A percentile compares a stretch with the other conserved stretches of the same genome.
Conservation (phyloP, 1,284 basidiomycete species). For the Porodaedalea pini region DNA sequence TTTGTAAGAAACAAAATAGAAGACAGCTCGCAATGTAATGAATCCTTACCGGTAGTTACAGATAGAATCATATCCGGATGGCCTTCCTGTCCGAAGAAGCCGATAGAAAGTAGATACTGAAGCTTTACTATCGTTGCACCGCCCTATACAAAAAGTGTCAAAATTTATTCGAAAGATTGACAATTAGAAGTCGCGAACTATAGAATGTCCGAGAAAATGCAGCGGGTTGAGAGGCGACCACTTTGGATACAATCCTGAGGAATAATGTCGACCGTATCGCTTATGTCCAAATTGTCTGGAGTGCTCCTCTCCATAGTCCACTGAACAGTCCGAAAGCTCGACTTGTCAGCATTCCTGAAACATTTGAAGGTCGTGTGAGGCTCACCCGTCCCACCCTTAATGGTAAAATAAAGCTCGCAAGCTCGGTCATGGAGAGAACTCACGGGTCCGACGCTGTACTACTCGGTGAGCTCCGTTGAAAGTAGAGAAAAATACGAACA, state of each 20-base stretch:
- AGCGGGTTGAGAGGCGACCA: constrained; percentile 45
- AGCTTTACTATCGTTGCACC: constrained; percentile 48
- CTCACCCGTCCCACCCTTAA: constrained; percentile 47
- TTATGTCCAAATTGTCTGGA: constrained; percentile 35
- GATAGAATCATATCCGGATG: constrained; percentile 47
- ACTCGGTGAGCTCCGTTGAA: not conserved
- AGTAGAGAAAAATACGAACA: constrained; percentile 15
- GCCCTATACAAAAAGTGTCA: constrained; percentile 33
- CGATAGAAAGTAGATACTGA: constrained; percentile 38
- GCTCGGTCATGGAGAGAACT: constrained; percentile 57
- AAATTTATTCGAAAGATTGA: not conserved
- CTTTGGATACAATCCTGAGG: constrained; percentile 41
- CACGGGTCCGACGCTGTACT: constrained; percentile 44
- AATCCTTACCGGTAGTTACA: constrained; percentile 38
- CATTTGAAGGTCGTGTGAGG: not conserved
- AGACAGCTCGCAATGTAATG: not conserved
- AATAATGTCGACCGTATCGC: constrained; percentile 42
- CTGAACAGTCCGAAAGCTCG: constrained; percentile 23
- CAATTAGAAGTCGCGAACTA: constrained; percentile 33
- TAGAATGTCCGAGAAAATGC: constrained; percentile 54
- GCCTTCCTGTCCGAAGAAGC: constrained; percentile 39
- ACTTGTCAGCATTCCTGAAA: not conserved
- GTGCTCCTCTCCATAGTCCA: constrained; percentile 43
- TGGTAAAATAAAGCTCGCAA: constrained; percentile 52
- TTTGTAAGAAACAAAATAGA: constrained; percentile 4